Evolutionary conservation across 208 protist genomes (phyloP).

Genomic region (Vickermania spadyakhi): DNA sequence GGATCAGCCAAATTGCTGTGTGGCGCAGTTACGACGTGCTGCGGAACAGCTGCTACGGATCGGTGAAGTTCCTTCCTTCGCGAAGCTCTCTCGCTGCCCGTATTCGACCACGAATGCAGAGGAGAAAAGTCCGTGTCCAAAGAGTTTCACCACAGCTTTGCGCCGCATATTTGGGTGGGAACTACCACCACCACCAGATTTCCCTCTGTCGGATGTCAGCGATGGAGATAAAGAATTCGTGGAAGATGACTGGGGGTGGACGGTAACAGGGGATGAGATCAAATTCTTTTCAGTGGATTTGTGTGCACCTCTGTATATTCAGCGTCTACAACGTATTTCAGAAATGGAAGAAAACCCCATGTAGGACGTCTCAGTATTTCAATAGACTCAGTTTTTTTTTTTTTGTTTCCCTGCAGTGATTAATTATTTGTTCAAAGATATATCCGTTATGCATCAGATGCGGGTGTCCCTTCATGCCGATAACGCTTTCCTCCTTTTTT

Average conservation of each 20-base stretch:
- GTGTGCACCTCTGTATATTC: conserved; percentile 48
- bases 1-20: conserved; percentile 23
- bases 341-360: neutral
- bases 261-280: conserved; percentile 39
- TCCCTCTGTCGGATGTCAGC: neutral
- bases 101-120: neutral
- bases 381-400: neutral
- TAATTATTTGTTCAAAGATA: neutral
- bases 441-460: neutral
- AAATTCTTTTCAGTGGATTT: conserved; percentile 67
- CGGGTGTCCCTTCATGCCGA: neutral
- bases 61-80: neutral
- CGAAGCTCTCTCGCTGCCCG: neutral
- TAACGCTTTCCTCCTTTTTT: neutral
- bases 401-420: neutral
- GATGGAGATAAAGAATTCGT: neutral
- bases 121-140: neutral
- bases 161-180: neutral
- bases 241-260: conserved; percentile 78
- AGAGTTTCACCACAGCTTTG: neutral
- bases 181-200: neutral
- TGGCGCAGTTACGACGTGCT: neutral
- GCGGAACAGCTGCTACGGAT: neutral
- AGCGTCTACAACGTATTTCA: conserved; percentile 34
- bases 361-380: neutral